Base-by-base conservation (phyloP, 2,329 filamentous ascomycete genomes). In the Acephala macrosclerotiorum region DNA sequence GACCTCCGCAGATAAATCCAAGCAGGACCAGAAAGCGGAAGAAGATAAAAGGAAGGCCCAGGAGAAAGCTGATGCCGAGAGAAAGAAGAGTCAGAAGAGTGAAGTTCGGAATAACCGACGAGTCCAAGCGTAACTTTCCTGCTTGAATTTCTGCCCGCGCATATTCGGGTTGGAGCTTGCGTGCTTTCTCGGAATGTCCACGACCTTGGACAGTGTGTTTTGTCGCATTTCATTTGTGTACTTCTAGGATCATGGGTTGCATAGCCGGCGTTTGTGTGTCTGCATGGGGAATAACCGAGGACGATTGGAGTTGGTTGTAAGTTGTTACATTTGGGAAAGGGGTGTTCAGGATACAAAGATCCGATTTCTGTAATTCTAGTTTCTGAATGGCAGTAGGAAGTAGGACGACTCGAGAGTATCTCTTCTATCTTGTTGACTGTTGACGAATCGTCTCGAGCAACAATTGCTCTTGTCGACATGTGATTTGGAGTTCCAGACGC, bases 331-430 rank as follows among this genome's bases (percentile, higher is more conserved):
- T n/a, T 56, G 6, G 26, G 18, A 8, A 33, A 18, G 26, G 20
- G 51, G 51, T 33, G 26, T 20, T 33, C 26, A 22, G 51, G 25
- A 36, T 56, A 56, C 18, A 36, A 8, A 56, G 18, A 56, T 56
- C n/a, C 25, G 22, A 20, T 49, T 49, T 49, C 45, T 49, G 20
- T 49, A 25, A 22, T 22, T 25, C 20, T 49, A 20, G 20, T 20
- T 49, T 49, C 18, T 12, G 7, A 25, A 49, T 49, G 20, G 5
- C 3, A 25, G 18, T 4, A 14, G 7, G 11, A 11, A 26, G 45
- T 22, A 12, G 11, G 22, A 16, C 12, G 14, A 42, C 12, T 16
- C 38, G 12, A 16, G 5, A 12, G 12, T 4, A 16, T 16, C 12
- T 42, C 4, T 42, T 42, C 12, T 42, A 6, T 14, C 38, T 33